Evolutionary conservation across 495 filamentous ascomycete species (phyloP).

Genomic region (Neurospora sublineolata): DNA sequence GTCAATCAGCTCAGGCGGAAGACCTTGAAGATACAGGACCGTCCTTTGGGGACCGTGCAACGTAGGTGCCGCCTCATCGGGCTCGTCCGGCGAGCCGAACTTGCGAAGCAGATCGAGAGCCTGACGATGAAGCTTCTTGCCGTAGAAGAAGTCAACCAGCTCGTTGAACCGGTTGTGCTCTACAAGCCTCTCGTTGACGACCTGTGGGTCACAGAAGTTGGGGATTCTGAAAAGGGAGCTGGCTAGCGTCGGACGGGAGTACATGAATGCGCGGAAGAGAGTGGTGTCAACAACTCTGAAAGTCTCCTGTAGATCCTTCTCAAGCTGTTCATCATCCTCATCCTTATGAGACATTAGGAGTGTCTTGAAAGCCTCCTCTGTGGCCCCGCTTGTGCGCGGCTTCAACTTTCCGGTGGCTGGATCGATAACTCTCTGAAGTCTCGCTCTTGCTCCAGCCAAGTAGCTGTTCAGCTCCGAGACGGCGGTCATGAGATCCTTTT

Average conservation of each 20-base stretch:
- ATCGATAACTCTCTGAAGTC: constrained; percentile 73
- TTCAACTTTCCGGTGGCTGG: constrained; percentile 62
- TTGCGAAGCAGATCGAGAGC: constrained; percentile 72
- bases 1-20: constrained; percentile 80
- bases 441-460: constrained; percentile 68
- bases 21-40: constrained; percentile 77
- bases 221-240: constrained; percentile 87
- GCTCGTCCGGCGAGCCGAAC: constrained; percentile 66
- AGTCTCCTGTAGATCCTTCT: constrained; percentile 55
- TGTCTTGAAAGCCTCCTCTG: constrained; percentile 41
- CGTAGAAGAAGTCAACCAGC: constrained; percentile 91
- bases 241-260: constrained; percentile 69
- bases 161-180: constrained; percentile 85
- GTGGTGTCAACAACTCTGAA: constrained; percentile 85
- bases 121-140: constrained; percentile 83
- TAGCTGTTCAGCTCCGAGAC: constrained; percentile 75
- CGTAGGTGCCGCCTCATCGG: constrained; percentile 49
- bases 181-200: constrained; percentile 84
- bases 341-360: constrained; percentile 36
- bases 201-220: constrained; percentile 93
- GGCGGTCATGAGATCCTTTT: constrained; percentile 69
- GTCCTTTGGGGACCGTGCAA: constrained; percentile 78
- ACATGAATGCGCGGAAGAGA: constrained; percentile 89
- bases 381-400: constrained; percentile 40
- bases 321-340: constrained; percentile 49